phyloP scores from a whole-genome alignment of 805 yeast species.

The Clavispora asparagi region DNA sequence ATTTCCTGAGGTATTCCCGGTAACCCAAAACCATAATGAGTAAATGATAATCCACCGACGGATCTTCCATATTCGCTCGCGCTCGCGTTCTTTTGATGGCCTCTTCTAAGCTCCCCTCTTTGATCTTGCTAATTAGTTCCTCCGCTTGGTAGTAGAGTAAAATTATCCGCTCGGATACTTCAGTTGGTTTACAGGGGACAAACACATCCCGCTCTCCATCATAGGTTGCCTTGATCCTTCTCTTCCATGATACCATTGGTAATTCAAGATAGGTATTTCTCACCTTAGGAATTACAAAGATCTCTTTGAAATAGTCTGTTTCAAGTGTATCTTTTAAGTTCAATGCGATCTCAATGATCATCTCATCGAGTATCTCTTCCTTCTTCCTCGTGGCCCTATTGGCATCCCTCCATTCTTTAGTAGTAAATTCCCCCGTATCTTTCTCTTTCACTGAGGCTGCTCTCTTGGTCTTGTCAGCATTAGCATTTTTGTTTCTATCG shows the following conservation, averaged over 20 bases:
- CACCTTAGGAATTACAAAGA: constrained; percentile 18
- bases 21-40: constrained; percentile 46
- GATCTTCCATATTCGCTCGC: constrained; percentile 9
- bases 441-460: background rate
- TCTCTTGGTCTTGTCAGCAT: background rate
- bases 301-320: constrained; percentile 14
- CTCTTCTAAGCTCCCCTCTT: constrained; percentile 5
- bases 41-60: constrained; percentile 22
- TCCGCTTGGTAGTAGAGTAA: constrained; percentile 45
- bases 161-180: constrained; percentile 39
- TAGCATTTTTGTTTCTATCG: constrained; percentile 1
- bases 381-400: constrained; percentile 38
- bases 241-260: constrained; percentile 49
- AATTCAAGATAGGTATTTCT: constrained; percentile 19
- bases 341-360: constrained; percentile 41
- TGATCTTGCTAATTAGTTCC: constrained; percentile 30
- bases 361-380: constrained; percentile 47
- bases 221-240: constrained; percentile 46
- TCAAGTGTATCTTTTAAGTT: constrained; percentile 20
- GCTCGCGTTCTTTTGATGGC: constrained; percentile 6
- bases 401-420: constrained; percentile 29
- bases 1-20: constrained; percentile 39
- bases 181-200: constrained; percentile 43
- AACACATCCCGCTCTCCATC: constrained; percentile 46
- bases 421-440: constrained; percentile 6